Evolutionary conservation across 202 grass and related monocot genomes (phyloP), one percentile per base, ranked within the genome.

Genomic region (Cymbopogon flexuosus): DNA sequence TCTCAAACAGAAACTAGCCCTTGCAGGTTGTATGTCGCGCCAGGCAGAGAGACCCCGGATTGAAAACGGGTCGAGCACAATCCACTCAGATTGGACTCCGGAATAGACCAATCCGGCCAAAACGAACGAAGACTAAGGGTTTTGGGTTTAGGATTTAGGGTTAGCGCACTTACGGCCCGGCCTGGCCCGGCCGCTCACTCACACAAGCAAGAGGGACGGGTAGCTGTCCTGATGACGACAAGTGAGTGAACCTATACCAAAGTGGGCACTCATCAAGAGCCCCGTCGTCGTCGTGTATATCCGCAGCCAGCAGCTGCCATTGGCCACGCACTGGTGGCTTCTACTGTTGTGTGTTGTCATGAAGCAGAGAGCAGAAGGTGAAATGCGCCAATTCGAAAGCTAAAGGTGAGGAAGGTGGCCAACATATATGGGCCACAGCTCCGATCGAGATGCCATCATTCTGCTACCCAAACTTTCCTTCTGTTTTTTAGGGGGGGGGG

Each of bases 351-450:
- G 37, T 68, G 47, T 52, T 7, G 47, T 52, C 45, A 47, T 47
- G 45, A 47, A 47, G 16, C 47, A 52, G 5, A 52, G 15, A 18
- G 16, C 3, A 58, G 16, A 0, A 58, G 12, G 21, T 15, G 67
- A 27, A 46, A 70, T 47, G 68, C 13, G 41, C 41, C 68, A 16
- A 46, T 27, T 27, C 27, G 27, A 27, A 27, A 27, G 27, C 27
- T 70, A 9, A 30, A 47, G 42, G 42, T 10, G 23, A 71, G 7
- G 68, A 71, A 71, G 68, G 68, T 71, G 68, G 68, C 42, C 68
- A 47, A 47, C 68, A 71, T 71, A 71, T 71, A 43, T 29, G 41
- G 41, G 42, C 41, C 41, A 47, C 68, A 29, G 22, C 5, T 46
- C 41, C 68, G 24, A 36, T 5, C 34, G 5, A 27, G 41, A 47